Percentiles rank a stretch among this genome's conserved stretches.
phyloP scores from a whole-genome alignment of 352 stramenopile species.

The Albugo candida region DNA sequence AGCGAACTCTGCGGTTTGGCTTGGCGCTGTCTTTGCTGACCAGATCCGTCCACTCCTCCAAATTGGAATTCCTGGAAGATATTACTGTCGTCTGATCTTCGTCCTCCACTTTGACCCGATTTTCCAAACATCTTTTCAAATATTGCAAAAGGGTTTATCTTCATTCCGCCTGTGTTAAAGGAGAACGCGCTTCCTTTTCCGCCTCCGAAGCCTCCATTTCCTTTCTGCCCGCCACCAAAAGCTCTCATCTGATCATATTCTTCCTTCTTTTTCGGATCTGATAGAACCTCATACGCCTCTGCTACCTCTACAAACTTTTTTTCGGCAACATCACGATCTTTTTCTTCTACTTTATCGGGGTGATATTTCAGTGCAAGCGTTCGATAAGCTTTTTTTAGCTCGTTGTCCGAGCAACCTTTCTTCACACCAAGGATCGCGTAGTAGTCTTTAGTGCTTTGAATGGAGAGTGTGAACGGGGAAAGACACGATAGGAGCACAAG shows the following conservation, averaged over 20 bases:
- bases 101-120: not conserved
- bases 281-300: conserved; percentile 11
- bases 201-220: not conserved
- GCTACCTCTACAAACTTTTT: conserved; percentile 11
- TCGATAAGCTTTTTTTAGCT: conserved; percentile 16
- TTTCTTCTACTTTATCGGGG: conserved; percentile 11
- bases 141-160: conserved; percentile 10
- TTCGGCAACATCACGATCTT: conserved; percentile 7
- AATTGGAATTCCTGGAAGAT: conserved; percentile 44
- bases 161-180: not conserved
- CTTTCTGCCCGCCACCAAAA: not conserved
- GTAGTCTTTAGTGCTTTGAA: conserved; percentile 10
- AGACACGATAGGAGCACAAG: too few species aligned
- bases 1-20: conserved; percentile 18
- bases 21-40: conserved; percentile 11
- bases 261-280: conserved; percentile 11
- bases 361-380: conserved; percentile 12
- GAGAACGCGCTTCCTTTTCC: not conserved
- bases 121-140: conserved; percentile 10
- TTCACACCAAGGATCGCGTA: conserved; percentile 27
- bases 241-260: conserved; percentile 6
- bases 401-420: conserved; percentile 16
- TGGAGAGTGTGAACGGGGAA: too few species aligned
- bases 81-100: too few species aligned
- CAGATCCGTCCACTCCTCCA: conserved; percentile 59